Evolutionary conservation across 352 stramenopile species (phyloP), one percentile per base, ranked within the genome.

Genomic region (Thalassiosira ordinaria): DNA sequence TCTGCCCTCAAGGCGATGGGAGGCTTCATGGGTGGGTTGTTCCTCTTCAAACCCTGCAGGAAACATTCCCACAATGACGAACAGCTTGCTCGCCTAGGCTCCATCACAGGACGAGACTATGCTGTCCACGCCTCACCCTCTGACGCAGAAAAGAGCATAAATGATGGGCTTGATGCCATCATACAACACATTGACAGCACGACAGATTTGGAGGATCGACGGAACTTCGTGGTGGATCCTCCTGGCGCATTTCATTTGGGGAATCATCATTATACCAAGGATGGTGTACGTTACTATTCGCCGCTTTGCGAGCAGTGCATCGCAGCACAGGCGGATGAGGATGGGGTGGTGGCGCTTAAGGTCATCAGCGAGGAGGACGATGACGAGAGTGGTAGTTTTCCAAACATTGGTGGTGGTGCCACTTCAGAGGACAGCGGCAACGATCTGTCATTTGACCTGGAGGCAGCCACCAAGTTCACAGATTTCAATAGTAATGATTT

Each of bases 401-500:
- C n/a, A n/a, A n/a, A n/a, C n/a, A n/a, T n/a, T n/a, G n/a, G n/a
- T n/a, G n/a, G n/a, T n/a, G n/a, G n/a, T n/a, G n/a, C n/a, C n/a
- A n/a, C n/a, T n/a, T n/a, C n/a, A n/a, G n/a, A n/a, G n/a, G n/a
- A n/a, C n/a, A n/a, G n/a, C n/a, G n/a, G n/a, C 4, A 61, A 66
- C 13, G 70, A 71, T 18, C 41, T 82, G 24, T 84, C 76, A 7
- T 84, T 67, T 53, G 76, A 79, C 59, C 47, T 84, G 14, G 65
- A 67, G 39, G 26, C 39, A 9, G 62, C 74, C 0, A 78, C 57
- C 31, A 75, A 79, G 14, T 84, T 79, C n/a, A 64, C 35, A 14
- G 69, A 80, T 35, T 85, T 70, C 20, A 76, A 63, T 52, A 37
- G 67, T 22, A 65, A 77, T 51, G 77, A 85, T 35, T 57, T 85